Conservation (phyloP, 371 early-diverging fungal species). For the Coemansia sp. region DNA sequence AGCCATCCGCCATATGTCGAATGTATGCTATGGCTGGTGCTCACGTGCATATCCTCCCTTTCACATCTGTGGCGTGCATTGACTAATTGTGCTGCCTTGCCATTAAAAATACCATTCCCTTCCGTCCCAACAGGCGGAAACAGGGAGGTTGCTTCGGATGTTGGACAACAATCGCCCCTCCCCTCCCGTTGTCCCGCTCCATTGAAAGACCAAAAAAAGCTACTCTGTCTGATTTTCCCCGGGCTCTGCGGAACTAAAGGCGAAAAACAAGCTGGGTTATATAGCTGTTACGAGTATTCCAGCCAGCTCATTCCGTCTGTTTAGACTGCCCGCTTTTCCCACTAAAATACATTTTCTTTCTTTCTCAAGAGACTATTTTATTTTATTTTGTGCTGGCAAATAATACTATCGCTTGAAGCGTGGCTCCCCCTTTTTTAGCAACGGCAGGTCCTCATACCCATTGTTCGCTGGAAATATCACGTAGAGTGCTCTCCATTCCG, state of each 20-base stretch:
- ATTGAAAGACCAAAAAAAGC: neutral
- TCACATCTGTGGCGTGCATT: neutral
- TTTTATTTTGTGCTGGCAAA: neutral
- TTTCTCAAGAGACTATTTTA: neutral
- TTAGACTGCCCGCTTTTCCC: too few species aligned
- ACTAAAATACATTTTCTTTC: neutral
- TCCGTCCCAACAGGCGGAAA: neutral
- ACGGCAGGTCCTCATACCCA: neutral
- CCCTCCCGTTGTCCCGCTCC: too few species aligned
- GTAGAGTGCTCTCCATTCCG: too few species aligned
- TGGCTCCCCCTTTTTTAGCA: neutral
- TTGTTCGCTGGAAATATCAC: too few species aligned
- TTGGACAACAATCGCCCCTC: neutral
- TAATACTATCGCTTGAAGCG: neutral
- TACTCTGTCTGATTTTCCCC: neutral
- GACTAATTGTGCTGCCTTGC: neutral
- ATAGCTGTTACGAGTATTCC: too few species aligned
- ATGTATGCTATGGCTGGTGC: too few species aligned
- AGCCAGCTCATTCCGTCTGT: too few species aligned
- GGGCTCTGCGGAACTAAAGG: neutral
- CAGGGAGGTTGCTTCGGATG: conserved; percentile 1
- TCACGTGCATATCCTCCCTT: too few species aligned
- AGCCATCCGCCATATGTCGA: too few species aligned
- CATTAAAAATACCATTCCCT: neutral
- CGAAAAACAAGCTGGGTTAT: too few species aligned